Base-by-base conservation (phyloP, 2,329 filamentous ascomycete species). In the Periconia digitata region DNA sequence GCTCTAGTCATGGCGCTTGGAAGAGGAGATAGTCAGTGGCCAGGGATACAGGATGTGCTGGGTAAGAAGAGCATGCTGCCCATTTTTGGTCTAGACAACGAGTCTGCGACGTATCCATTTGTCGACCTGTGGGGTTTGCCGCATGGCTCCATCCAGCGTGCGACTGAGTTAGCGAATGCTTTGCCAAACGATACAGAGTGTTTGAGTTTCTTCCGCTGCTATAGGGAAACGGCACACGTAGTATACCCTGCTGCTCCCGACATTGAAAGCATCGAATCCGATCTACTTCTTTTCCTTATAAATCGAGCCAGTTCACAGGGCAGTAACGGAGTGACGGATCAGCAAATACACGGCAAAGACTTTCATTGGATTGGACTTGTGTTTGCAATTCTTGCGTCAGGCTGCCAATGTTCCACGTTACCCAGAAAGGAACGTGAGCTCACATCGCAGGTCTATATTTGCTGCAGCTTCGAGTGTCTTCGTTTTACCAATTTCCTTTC, bases 401-500 rank as follows among this genome's bases (percentile, higher is more conserved):
- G 83, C 17, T 82, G 81, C 47, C 82, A 85, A 62, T 84, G 79
- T 23, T 84, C 81, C 8, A 76, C 78, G 32, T 64, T 84, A 40
- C 76, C 79, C 3, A 75, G 79, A 21, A 83, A 83, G 59, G 80
- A 85, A 60, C 69, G 82, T 52, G 82, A 85, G 58, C 64, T 85
- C 56, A 85, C 82, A 6, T 85, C 83, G 8, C 82, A 85, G 59
- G 83, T 85, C 23, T 85, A 84, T 63, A 76, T 85, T 4, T 85
- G 83, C 67, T 85, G 83, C 66, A 82, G 81, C 41, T 85, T 85
- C 53, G 83, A 85, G 62, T 85, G 82, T 58, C 72, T 85, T 21
- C 79, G 83, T 16, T 82, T 84, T 67, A 83, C 80, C 20, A 85
- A 85, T 54, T 85, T 85, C 61, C 62, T 85, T 7, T 85, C 83